Evolutionary conservation across 768 basidiomycete species (phyloP).

Genomic region (Russula griseocarnosa): DNA sequence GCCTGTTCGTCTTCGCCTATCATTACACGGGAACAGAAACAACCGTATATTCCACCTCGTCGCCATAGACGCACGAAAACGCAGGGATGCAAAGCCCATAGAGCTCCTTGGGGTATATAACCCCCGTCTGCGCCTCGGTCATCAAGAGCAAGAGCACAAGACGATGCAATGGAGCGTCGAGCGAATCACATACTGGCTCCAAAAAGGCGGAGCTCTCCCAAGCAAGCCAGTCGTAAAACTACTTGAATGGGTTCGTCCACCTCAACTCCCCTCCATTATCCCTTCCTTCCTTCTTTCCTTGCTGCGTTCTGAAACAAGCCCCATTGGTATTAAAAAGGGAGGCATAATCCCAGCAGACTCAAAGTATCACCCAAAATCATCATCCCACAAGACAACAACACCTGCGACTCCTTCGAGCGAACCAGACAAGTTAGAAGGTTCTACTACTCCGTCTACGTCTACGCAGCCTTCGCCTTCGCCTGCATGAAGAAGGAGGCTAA

Average conservation of each 20-base stretch:
- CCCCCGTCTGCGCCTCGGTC: slow-evolving; percentile 53
- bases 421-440: background rate
- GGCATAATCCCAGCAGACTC: slow-evolving; percentile 56
- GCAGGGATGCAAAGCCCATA: slow-evolving; percentile 80
- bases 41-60: slow-evolving; percentile 81
- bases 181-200: slow-evolving; percentile 87
- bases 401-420: background rate
- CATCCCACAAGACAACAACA: background rate
- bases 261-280: background rate
- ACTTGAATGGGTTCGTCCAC: slow-evolving; percentile 66
- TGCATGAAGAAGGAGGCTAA: background rate
- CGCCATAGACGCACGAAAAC: slow-evolving; percentile 65
- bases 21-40: slow-evolving; percentile 74
- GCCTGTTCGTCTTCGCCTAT: slow-evolving; percentile 82
- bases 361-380: slow-evolving; percentile 47
- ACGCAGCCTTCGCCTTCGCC: slow-evolving; percentile 11
- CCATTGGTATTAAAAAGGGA: slow-evolving; percentile 41
- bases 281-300: background rate
- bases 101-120: slow-evolving; percentile 85
- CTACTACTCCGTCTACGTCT: background rate
- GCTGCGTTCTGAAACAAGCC: slow-evolving; percentile 10
- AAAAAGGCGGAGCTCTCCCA: slow-evolving; percentile 71
- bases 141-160: slow-evolving; percentile 46
- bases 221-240: slow-evolving; percentile 71
- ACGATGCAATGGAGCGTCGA: slow-evolving; percentile 87